phyloP scores from a whole-genome alignment of 2,329 filamentous ascomycete genomes.

The Calonectria honghensis region DNA sequence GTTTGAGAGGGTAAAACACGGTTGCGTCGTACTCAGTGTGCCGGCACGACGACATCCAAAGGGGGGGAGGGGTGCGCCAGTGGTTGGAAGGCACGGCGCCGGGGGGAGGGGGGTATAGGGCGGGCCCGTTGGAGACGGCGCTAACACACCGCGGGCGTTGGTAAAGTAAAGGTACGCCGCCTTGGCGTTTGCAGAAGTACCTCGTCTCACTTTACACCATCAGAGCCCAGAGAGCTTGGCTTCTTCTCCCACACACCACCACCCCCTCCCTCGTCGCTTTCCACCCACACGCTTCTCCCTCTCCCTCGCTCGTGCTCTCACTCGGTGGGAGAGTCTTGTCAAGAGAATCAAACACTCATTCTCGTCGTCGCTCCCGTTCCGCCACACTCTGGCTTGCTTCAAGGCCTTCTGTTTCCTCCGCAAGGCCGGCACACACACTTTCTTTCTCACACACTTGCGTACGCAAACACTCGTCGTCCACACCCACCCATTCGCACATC shows the following conservation, averaged over 20 bases:
- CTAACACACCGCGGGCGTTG: constrained; percentile 30
- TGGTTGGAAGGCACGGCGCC: constrained; percentile 23
- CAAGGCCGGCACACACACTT: background rate
- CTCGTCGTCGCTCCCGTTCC: background rate
- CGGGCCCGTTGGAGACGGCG: constrained; percentile 29
- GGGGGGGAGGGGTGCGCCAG: constrained; percentile 14
- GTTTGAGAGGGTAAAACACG: constrained; percentile 10
- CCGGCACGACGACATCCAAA: background rate
- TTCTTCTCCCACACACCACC: constrained; percentile 7
- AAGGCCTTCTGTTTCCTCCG: background rate
- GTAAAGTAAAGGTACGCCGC: constrained; percentile 30
- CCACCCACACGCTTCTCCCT: constrained; percentile 1
- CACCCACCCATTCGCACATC: constrained; percentile 1
- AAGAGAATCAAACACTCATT: constrained; percentile 6
- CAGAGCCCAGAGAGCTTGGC: constrained; percentile 17
- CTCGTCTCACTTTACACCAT: constrained; percentile 26
- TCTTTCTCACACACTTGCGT: background rate
- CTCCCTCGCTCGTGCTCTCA: background rate
- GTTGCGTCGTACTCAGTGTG: constrained; percentile 13
- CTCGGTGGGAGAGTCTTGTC: background rate
- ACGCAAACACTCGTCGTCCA: background rate
- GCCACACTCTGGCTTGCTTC: constrained; percentile 8
- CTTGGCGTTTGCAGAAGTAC: constrained; percentile 38
- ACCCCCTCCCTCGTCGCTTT: constrained; percentile 2
- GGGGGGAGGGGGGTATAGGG: constrained; percentile 31